phyloP scores from a whole-genome alignment of 1,139 yeast species.

The Geotrichum citri-aurantii region DNA sequence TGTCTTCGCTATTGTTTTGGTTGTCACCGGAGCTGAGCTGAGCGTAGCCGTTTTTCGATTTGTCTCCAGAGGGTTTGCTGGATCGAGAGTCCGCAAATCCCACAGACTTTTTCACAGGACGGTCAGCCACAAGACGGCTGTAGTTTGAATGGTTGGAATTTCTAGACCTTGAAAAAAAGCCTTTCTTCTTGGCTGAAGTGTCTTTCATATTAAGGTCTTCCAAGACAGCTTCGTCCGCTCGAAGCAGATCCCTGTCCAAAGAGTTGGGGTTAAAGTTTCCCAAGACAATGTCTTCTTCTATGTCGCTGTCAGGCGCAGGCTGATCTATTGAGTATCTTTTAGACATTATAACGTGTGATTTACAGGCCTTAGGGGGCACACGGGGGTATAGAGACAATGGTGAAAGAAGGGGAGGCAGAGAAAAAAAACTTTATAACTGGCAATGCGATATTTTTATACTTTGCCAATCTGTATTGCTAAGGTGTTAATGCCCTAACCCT shows the following conservation, averaged over 20 bases:
- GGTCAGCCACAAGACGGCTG: constrained; percentile 13
- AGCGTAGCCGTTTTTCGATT: constrained; percentile 5
- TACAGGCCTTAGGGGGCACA: neutral
- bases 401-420: neutral
- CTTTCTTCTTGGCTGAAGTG: neutral
- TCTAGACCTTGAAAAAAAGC: constrained; percentile 8
- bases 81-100: constrained; percentile 16
- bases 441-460: neutral
- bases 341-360: constrained; percentile 19
- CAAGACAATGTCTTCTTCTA: constrained; percentile 28
- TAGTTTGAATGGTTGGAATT: constrained; percentile 10
- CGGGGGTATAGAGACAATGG: neutral
- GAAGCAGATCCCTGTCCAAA: constrained; percentile 28
- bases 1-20: constrained; percentile 10
- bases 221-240: constrained; percentile 30
- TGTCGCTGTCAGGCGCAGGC: constrained; percentile 25
- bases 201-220: constrained; percentile 22
- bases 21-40: constrained; percentile 4
- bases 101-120: constrained; percentile 13
- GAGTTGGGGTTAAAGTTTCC: constrained; percentile 26
- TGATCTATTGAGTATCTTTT: constrained; percentile 28
- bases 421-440: neutral
- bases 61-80: neutral
- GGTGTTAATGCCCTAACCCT: neutral
- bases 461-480: neutral